Conservation (phyloP, 208 protist genomes). For the Leishmania major region DNA sequence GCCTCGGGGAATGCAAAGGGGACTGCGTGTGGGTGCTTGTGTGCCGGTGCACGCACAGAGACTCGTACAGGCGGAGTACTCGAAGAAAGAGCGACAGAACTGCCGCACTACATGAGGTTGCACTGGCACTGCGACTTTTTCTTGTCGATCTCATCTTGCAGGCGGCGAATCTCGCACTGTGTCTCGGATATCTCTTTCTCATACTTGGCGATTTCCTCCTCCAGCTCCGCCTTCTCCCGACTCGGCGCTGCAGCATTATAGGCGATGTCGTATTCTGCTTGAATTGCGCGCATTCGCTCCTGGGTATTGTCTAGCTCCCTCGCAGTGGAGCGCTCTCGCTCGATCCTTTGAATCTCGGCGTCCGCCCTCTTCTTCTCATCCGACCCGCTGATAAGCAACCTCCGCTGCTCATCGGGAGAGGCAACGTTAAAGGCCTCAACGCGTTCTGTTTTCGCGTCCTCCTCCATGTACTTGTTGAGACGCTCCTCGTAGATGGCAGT, state of each 20-base stretch:
- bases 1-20: background rate
- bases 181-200: constrained; percentile 66
- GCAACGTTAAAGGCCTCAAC: constrained; percentile 66
- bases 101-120: constrained; percentile 52
- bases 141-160: constrained; percentile 60
- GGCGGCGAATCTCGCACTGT: constrained; percentile 45
- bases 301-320: constrained; percentile 23
- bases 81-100: background rate
- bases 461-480: constrained; percentile 34
- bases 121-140: constrained; percentile 61
- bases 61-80: background rate
- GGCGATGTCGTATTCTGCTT: constrained; percentile 58
- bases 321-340: constrained; percentile 30
- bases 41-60: background rate
- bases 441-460: constrained; percentile 43
- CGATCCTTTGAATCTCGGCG: constrained; percentile 32
- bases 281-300: constrained; percentile 28
- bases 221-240: constrained; percentile 49
- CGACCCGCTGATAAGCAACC: constrained; percentile 36
- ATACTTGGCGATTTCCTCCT: constrained; percentile 44
- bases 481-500: constrained; percentile 30
- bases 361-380: constrained; percentile 24
- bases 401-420: constrained; percentile 51
- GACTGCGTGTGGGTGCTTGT: background rate
- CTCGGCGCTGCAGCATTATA: constrained; percentile 31